Evolutionary conservation across 768 basidiomycete genomes (phyloP).

Genomic region (Mycena venus): DNA sequence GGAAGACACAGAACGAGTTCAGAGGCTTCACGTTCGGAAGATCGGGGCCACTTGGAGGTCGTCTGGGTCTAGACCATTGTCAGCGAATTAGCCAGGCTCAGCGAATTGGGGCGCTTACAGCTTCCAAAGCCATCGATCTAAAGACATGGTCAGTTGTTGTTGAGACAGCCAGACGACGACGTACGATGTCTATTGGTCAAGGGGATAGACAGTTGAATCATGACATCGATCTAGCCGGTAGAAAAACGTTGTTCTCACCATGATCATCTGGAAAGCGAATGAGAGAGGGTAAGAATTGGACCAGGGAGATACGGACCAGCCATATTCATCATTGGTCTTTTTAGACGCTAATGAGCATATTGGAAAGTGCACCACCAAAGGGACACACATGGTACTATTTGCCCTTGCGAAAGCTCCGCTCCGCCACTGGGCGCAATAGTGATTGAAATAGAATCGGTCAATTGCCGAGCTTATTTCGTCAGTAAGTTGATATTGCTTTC

Average conservation of each 20-base stretch:
- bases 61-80: slow-evolving; percentile 74
- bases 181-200: slow-evolving; percentile 57
- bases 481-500: slow-evolving; percentile 71
- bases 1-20: neutral
- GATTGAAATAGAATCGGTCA: slow-evolving; percentile 91
- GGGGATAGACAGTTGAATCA: neutral
- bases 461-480: slow-evolving; percentile 81
- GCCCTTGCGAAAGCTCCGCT: slow-evolving; percentile 92
- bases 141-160: slow-evolving; percentile 2
- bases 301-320: slow-evolving; percentile 63
- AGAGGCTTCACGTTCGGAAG: slow-evolving; percentile 69
- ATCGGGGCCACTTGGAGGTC: slow-evolving; percentile 80
- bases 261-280: slow-evolving; percentile 74
- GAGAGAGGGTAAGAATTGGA: neutral
- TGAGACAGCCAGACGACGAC: slow-evolving; percentile 25
- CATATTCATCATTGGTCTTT: slow-evolving; percentile 81
- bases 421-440: slow-evolving; percentile 90
- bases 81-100: neutral
- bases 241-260: slow-evolving; percentile 57
- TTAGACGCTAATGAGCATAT: neutral
- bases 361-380: neutral
- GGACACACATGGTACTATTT: slow-evolving; percentile 84
- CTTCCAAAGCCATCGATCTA: slow-evolving; percentile 89
- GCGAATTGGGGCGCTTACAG: slow-evolving; percentile 60
- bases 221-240: slow-evolving; percentile 33